Evolutionary conservation across 2,329 filamentous ascomycete species (phyloP).

Genomic region (Aspergillus fumigatus): DNA sequence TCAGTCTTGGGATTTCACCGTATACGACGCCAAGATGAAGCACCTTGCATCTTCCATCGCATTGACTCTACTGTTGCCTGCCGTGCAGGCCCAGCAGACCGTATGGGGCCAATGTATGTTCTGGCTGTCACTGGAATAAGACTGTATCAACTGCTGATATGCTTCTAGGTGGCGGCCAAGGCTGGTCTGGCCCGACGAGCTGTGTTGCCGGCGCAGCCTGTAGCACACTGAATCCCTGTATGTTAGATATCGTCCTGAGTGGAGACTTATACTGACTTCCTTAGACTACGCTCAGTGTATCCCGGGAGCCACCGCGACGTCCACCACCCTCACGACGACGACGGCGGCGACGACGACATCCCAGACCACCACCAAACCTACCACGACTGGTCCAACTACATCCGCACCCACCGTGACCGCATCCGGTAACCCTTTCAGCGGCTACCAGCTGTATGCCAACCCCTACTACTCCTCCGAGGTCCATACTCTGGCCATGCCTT

Average conservation of each 20-base stretch:
- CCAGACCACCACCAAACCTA: conserved; percentile 7
- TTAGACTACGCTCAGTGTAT: conserved; percentile 6
- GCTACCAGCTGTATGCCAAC: conserved; percentile 49
- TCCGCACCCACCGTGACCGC: conserved; percentile 14
- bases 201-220: conserved; percentile 2
- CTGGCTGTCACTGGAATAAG: not conserved
- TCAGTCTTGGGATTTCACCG: not conserved
- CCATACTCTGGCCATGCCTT: conserved; percentile 56
- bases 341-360: conserved; percentile 2
- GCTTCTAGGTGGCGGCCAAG: conserved; percentile 1
- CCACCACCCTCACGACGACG: conserved; percentile 1
- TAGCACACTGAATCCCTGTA: conserved; percentile 3
- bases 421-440: conserved; percentile 50
- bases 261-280: not conserved
- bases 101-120: conserved; percentile 5
- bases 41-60: not conserved
- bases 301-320: conserved; percentile 1
- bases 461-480: conserved; percentile 52
- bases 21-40: conserved; percentile 1
- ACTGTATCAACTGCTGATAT: not conserved
- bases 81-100: conserved; percentile 5
- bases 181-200: conserved; percentile 4
- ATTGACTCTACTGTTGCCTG: conserved; percentile 1
- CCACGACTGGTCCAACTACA: conserved; percentile 3
- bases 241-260: not conserved